phyloP scores from a whole-genome alignment of 176 grass and related monocot genomes.

The Aegilops bicornis region DNA sequence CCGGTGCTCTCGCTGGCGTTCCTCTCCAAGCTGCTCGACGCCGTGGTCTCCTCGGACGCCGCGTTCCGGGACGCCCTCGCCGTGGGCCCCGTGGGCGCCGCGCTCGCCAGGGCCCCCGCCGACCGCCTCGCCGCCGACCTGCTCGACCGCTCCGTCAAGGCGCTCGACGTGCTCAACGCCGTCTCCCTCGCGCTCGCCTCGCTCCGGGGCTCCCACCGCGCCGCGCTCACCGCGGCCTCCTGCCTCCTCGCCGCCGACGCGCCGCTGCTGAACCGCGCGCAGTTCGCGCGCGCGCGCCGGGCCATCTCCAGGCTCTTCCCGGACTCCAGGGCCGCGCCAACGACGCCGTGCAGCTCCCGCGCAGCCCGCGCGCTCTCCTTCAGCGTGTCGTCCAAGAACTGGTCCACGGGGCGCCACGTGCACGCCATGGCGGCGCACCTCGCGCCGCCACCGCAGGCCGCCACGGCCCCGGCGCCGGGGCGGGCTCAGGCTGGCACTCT shows the following conservation, averaged over 20 bases:
- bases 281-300: constrained; percentile 69
- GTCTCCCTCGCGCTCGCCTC: constrained; percentile 70
- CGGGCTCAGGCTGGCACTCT: constrained; percentile 66
- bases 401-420: constrained; percentile 57
- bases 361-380: constrained; percentile 49
- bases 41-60: constrained; percentile 53
- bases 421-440: constrained; percentile 77
- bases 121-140: constrained; percentile 74
- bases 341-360: neutral
- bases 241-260: constrained; percentile 40
- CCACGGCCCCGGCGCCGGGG: constrained; percentile 22
- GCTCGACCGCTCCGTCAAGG: constrained; percentile 73
- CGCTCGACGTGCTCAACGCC: constrained; percentile 82
- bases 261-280: constrained; percentile 32
- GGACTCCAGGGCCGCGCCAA: neutral
- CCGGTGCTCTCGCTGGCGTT: constrained; percentile 57
- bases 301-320: constrained; percentile 60
- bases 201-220: constrained; percentile 66
- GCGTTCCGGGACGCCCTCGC: constrained; percentile 58
- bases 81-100: constrained; percentile 31
- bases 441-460: constrained; percentile 25
- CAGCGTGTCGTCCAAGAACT: constrained; percentile 84
- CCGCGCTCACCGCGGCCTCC: constrained; percentile 60
- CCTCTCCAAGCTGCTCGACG: constrained; percentile 83
- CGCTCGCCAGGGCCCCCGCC: constrained; percentile 45